A percentile compares a stretch with the other conserved stretches of the same genome.
These are phyloP conservation scores for Coemansia aciculifera DNA, from an alignment of 192 early-diverging fungal genomes.

Conservation along the genomic window DNA sequence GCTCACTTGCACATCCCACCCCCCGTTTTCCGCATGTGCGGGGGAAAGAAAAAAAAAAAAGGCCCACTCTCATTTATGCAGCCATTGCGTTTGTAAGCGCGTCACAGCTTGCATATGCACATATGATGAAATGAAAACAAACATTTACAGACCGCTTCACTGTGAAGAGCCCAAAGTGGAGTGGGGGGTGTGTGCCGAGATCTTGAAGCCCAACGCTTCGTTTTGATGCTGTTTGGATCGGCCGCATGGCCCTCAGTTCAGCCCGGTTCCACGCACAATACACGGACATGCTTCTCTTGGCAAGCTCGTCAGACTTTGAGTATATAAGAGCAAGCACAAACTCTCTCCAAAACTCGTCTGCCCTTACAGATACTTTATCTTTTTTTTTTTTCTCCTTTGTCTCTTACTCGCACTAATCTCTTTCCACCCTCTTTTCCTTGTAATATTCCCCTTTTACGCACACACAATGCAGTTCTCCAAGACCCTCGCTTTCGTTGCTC, in stretches of 20 bases:
- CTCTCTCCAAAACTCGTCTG: neutral
- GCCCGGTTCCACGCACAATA: neutral
- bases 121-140: neutral
- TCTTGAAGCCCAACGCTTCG: neutral
- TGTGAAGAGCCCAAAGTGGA: neutral
- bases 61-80: neutral
- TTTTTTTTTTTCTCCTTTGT: neutral
- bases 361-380: constrained; percentile 1
- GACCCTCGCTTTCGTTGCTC: constrained; percentile 35
- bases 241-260: neutral
- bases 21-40: neutral
- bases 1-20: constrained; percentile 1
- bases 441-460: constrained; percentile 5
- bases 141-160: neutral
- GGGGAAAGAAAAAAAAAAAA: neutral
- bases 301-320: neutral
- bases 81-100: too few species aligned
- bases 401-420: neutral
- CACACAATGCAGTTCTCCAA: constrained; percentile 52
- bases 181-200: neutral
- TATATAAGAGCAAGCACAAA: neutral
- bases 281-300: neutral
- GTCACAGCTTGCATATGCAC: neutral
- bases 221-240: constrained; percentile 1
- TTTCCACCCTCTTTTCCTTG: neutral